These are phyloP conservation scores for Melampsora abietis-canadensis DNA, from an alignment of 1,284 basidiomycete genomes.

Conservation along the genomic window DNA sequence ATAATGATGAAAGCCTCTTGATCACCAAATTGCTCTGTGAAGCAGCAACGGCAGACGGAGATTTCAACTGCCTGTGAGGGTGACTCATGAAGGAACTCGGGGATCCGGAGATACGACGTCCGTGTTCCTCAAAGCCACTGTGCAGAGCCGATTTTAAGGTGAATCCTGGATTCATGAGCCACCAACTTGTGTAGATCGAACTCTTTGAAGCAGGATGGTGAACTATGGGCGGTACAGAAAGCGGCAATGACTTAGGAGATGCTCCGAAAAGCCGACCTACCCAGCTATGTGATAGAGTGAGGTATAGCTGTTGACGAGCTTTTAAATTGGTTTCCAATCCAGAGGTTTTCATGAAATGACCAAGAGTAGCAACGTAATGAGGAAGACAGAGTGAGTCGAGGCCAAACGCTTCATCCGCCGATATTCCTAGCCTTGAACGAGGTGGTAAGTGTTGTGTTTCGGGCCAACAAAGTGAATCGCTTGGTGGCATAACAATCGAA, in stretches of 20 bases:
- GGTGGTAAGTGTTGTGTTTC: background rate
- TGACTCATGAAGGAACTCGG: background rate
- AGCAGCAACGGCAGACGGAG: background rate
- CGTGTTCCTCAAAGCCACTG: background rate
- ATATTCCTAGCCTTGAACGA: background rate
- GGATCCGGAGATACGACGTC: background rate
- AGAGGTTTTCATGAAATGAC: background rate
- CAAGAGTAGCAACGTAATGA: background rate
- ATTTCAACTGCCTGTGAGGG: background rate
- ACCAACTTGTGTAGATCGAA: background rate
- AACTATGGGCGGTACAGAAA: background rate
- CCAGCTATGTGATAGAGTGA: constrained; percentile 1
- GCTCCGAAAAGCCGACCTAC: background rate
- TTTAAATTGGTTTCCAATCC: background rate
- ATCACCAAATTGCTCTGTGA: background rate
- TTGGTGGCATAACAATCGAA: background rate
- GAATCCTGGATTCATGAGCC: background rate
- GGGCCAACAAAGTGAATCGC: constrained; percentile 2
- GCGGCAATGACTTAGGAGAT: background rate
- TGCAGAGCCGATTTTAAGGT: background rate
- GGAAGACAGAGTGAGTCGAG: background rate
- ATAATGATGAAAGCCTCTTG: background rate
- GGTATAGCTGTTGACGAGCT: background rate
- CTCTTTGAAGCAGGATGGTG: background rate
- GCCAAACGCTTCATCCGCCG: background rate